Base-by-base conservation (phyloP, 495 filamentous ascomycete genomes). In the Staphylotrichum tortipilum region DNA sequence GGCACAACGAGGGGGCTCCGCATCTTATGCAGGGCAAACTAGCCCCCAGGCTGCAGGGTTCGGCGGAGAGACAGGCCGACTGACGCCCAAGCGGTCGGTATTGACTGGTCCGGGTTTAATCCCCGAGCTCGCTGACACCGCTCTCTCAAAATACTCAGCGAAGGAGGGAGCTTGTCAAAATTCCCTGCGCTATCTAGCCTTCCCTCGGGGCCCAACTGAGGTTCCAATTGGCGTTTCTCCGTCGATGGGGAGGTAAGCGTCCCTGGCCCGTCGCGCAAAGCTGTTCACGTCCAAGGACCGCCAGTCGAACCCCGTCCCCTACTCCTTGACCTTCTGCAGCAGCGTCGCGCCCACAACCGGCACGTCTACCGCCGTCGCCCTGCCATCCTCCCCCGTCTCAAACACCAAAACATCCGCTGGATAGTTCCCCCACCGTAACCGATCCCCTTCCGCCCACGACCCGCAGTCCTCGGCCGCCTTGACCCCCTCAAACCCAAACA, bases 371-470 rank as follows among this genome's bases (percentile, higher is more conserved):
- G 21, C 37, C 19, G n/a, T 41, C 50, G 44, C 37, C 28, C 15
- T 14, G 9, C 50, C 43, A 6, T 30, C 34, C 36, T 44, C 44
- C 2, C 21, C 36, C 2, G 42, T 22, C 28, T 44, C 29, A 37
- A 53, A 53, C 11, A 53, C 22, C 4, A 44, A 23, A 24, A 53
- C 14, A 36, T 53, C 50, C 26, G 18, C 28, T 19, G 50, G 50
- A 36, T 47, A 40, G 24, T 37, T 28, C 2, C 50, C 50, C 19
- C 21, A 53, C n/a, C 50, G 7, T 9, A 29, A n/a, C 11, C 29
- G 15, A 22, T 53, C 50, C 3, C 14, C 28, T 19, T 39, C 23
- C 12, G 50, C 50, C 50, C 50, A 53, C 30, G 41, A 33, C 18
- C 22, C 50, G 8, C 50, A 53, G 5, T 47, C 37, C n/a, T 42